Conservation (phyloP, 176 grass and related monocot species). For the Triticum turgidum region DNA sequence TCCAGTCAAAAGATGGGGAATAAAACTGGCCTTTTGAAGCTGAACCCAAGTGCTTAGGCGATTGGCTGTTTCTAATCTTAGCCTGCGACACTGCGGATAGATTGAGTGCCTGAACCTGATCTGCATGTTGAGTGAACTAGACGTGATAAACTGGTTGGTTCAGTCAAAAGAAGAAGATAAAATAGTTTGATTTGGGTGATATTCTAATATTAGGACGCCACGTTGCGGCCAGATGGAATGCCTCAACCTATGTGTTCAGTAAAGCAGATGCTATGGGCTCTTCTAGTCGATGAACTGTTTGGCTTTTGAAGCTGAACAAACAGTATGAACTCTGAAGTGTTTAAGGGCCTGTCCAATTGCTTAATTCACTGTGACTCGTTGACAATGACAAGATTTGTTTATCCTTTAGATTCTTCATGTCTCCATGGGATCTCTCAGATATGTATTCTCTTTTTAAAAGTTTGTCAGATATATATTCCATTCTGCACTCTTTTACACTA, state of each 20-base stretch:
- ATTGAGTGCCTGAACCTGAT: not conserved
- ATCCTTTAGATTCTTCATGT: constrained; percentile 30
- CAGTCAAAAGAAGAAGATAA: not conserved
- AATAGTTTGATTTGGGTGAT: not conserved
- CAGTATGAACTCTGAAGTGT: not conserved
- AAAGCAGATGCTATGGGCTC: not conserved
- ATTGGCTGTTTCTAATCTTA: not conserved
- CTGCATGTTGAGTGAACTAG: not conserved
- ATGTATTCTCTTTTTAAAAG: not conserved
- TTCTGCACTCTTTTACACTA: constrained; percentile 17
- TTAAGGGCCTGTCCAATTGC: not conserved
- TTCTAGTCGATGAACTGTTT: not conserved
- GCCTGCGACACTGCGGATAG: not conserved
- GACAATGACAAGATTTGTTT: not conserved
- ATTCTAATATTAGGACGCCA: constrained; percentile 3
- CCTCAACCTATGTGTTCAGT: not conserved
- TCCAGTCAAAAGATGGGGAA: not conserved
- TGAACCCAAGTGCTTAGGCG: not conserved
- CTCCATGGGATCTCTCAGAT: constrained; percentile 22
- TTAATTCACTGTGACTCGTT: not conserved
- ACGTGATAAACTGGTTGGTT: not conserved
- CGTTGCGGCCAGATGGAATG: not conserved
- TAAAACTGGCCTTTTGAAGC: not conserved
- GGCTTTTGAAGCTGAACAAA: not conserved
- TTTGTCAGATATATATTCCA: constrained; percentile 32